phyloP scores from a whole-genome alignment of 2,329 filamentous ascomycete genomes.

The Colletotrichum cereale region DNA sequence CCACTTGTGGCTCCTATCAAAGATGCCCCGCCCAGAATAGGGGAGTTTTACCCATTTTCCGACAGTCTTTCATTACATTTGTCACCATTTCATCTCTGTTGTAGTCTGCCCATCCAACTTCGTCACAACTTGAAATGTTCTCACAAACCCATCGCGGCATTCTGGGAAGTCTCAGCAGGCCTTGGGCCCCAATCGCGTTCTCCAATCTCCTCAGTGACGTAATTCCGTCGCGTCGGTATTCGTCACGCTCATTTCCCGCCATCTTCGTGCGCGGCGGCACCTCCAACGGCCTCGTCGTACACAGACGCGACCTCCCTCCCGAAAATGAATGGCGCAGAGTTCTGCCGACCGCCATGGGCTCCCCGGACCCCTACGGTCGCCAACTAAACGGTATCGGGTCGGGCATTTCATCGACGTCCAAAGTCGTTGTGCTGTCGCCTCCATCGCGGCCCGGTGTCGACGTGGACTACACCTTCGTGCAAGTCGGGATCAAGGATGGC shows the following conservation, averaged over 20 bases:
- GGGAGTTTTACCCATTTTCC: too few species aligned
- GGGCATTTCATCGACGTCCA: constrained; percentile 53
- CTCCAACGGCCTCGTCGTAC: constrained; percentile 50
- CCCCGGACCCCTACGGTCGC: constrained; percentile 42
- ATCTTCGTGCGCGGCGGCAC: constrained; percentile 54
- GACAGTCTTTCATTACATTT: too few species aligned
- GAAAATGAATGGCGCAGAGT: constrained; percentile 49
- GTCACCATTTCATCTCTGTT: background rate
- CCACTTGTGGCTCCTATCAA: background rate
- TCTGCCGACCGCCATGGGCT: constrained; percentile 47
- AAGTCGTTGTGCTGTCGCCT: constrained; percentile 68
- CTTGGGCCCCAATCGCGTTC: background rate
- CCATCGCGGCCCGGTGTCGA: constrained; percentile 59
- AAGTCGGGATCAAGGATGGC: constrained; percentile 65
- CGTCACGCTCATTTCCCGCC: constrained; percentile 49
- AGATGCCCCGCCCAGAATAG: background rate
- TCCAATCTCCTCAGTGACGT: background rate
- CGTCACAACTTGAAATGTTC: background rate
- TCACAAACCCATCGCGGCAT: background rate
- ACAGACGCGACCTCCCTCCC: constrained; percentile 51
- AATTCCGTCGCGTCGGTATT: background rate
- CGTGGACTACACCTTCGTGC: constrained; percentile 72
- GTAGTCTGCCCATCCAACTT: background rate
- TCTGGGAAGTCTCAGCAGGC: background rate
- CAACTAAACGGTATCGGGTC: constrained; percentile 42